Evolutionary conservation across 345 rosid genomes (phyloP).

Genomic region (Arabidopsis arenosa): DNA sequence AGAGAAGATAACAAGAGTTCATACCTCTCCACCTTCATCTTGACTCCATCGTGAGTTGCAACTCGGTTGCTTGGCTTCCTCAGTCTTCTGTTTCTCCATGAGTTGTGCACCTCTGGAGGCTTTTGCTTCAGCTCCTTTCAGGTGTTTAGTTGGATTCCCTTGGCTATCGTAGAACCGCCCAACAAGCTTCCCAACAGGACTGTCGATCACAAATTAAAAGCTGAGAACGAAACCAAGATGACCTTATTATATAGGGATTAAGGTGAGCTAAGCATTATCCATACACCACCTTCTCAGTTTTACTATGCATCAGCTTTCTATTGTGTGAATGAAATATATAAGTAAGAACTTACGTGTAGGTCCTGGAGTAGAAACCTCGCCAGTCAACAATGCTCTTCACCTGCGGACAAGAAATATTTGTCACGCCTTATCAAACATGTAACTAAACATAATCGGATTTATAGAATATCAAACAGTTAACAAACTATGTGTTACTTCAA

Average conservation of each 20-base stretch:
- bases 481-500: not conserved
- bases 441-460: slow-evolving; percentile 3
- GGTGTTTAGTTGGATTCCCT: slow-evolving; percentile 83
- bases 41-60: slow-evolving; percentile 98
- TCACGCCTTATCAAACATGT: slow-evolving; percentile 30
- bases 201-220: slow-evolving; percentile 43
- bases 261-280: slow-evolving; percentile 11
- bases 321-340: slow-evolving; percentile 1
- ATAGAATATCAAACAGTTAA: not conserved
- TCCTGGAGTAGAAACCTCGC: slow-evolving; percentile 84
- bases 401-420: slow-evolving; percentile 43
- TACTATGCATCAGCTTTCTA: not conserved
- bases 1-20: not conserved
- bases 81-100: slow-evolving; percentile 81
- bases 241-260: not conserved
- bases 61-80: slow-evolving; percentile 86
- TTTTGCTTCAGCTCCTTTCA: slow-evolving; percentile 95
- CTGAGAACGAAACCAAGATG: slow-evolving; percentile 12
- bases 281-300: not conserved
- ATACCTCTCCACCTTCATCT: slow-evolving; percentile 89
- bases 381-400: slow-evolving; percentile 92
- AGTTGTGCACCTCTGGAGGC: slow-evolving; percentile 94
- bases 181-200: slow-evolving; percentile 84
- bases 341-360: slow-evolving; percentile 69
- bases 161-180: slow-evolving; percentile 81